Evolutionary conservation across 345 rosid genomes (phyloP).

Genomic region (Microthlaspi erraticum): DNA sequence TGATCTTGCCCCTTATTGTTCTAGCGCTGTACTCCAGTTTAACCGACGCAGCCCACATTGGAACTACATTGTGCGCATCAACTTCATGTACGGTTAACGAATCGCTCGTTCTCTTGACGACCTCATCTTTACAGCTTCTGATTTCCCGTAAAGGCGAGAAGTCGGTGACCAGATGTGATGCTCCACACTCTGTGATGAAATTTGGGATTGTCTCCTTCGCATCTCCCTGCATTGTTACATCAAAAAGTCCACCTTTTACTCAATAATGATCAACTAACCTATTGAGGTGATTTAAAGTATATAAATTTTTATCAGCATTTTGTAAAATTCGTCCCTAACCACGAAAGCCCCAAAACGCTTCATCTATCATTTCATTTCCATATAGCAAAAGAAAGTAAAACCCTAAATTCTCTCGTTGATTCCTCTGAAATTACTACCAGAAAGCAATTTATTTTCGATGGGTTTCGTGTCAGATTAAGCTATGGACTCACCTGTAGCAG

Average conservation of each 20-base stretch:
- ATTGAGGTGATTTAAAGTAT: neutral
- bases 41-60: constrained; percentile 76
- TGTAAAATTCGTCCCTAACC: neutral
- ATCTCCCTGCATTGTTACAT: constrained; percentile 63
- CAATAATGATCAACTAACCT: neutral
- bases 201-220: constrained; percentile 82
- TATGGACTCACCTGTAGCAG: constrained; percentile 61
- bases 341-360: neutral
- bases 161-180: constrained; percentile 84
- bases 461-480: constrained; percentile 7
- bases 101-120: constrained; percentile 58
- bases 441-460: neutral
- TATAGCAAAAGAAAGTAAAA: neutral
- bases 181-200: constrained; percentile 69
- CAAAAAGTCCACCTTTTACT: constrained; percentile 5
- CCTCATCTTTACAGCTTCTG: constrained; percentile 71
- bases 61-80: constrained; percentile 93
- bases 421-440: neutral
- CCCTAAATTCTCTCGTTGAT: constrained; percentile 2
- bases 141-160: constrained; percentile 78
- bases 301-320: neutral
- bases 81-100: constrained; percentile 78
- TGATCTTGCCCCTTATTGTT: constrained; percentile 77
- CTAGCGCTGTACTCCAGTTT: constrained; percentile 88
- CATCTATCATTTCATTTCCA: neutral